These are phyloP conservation scores for Russula ochroleuca DNA, from an alignment of 768 basidiomycete species.

Conservation along the genomic window DNA sequence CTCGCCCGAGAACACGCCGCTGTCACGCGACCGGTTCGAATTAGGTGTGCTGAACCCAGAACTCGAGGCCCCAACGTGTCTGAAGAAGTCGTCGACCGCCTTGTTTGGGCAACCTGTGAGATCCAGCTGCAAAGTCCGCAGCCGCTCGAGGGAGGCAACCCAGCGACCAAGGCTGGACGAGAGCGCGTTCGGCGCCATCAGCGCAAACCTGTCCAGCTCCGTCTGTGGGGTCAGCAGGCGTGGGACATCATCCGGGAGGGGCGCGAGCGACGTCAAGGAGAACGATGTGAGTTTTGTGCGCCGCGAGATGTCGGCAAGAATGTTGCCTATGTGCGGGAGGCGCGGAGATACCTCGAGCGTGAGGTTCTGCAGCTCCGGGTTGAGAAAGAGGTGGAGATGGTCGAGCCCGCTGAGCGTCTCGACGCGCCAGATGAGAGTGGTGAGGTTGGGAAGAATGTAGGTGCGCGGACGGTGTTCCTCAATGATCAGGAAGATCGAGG, in stretches of 20 bases:
- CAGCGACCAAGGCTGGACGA: conserved; percentile 68
- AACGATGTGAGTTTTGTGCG: conserved; percentile 62
- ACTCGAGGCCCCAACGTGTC: conserved; percentile 50
- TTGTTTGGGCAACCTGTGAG: conserved; percentile 62
- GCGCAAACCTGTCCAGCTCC: conserved; percentile 53
- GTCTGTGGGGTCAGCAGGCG: conserved; percentile 58
- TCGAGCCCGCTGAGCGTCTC: conserved; percentile 64
- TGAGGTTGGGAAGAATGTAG: conserved; percentile 66
- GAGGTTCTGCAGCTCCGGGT: conserved; percentile 55
- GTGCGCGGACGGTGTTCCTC: conserved; percentile 58
- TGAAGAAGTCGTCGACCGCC: conserved; percentile 79
- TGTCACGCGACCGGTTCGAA: conserved; percentile 64
- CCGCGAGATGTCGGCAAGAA: conserved; percentile 61
- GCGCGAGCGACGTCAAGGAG: conserved; percentile 64
- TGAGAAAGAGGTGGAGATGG: conserved; percentile 60
- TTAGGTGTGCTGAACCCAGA: conserved; percentile 71
- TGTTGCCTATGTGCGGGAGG: conserved; percentile 52
- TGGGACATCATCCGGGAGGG: conserved; percentile 67
- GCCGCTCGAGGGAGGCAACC: conserved; percentile 57
- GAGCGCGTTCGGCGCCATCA: conserved; percentile 73
- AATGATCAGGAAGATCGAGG: conserved; percentile 62
- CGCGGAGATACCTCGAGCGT: conserved; percentile 59
- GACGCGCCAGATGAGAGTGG: conserved; percentile 66
- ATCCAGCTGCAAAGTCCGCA: conserved; percentile 66
- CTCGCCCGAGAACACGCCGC: conserved; percentile 72